Base-by-base conservation (phyloP, 139 green algal species). In the Micromonas commoda region DNA sequence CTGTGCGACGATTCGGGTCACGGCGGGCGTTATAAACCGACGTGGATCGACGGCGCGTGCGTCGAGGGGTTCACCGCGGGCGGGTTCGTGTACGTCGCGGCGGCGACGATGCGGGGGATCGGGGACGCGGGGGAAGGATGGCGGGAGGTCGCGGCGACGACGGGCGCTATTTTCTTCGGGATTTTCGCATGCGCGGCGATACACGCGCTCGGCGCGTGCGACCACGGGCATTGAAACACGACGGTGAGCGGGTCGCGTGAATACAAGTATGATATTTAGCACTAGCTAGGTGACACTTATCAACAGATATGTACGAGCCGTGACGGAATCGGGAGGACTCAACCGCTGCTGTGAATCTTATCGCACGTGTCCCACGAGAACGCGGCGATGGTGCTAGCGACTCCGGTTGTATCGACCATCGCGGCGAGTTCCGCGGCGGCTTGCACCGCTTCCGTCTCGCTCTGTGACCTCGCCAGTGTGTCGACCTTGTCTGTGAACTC, bases 1-100 rank as follows among this genome's bases (percentile, higher is more conserved):
- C 5, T 80, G 53, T 53, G 52, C 29, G 73, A 9, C 19, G 26
- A n/a, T n/a, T n/a, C n/a, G n/a, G n/a, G 54, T 24, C 54, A 65
- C 54, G 2, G n/a, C 54, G 54, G 54, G 54, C n/a, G 28, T 24
- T 31, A 31, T 24, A 65, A n/a, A 24, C 24, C n/a, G 54, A 65
- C n/a, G 38, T 78, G 33, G 51, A 34, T 75, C 24, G n/a, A n/a
- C n/a, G n/a, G n/a, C n/a, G 45, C 31, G 28, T 32, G 63, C 2
- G 28, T 34, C 53, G 65, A 86, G 80, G 82, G 57, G 4, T 86
- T 86, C 69, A 83, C 71, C 20, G 82, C 82, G 23, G 82, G 79
- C 24, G 82, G 82, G 32, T 87, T 87, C 65, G 78, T 85, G 2
- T 87, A 85, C 52, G 76, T 85, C 35, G 66, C 80, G 33, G 9